Evolutionary conservation across 1,284 basidiomycete species (phyloP).

Genomic region (Ustilago hordei): DNA sequence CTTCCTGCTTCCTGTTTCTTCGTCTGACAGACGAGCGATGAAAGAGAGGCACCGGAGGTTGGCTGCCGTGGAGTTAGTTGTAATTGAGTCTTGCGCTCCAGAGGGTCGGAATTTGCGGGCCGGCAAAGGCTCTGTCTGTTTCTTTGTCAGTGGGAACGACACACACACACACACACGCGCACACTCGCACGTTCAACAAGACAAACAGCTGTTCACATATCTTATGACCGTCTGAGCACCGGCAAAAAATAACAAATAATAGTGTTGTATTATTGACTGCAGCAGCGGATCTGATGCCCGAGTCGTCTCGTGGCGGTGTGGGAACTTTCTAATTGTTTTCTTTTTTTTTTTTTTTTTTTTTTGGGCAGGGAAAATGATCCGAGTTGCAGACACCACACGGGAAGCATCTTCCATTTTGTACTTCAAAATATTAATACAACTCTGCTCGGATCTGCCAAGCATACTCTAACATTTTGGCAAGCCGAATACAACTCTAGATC

Average conservation of each 20-base stretch:
- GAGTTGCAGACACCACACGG: not conserved
- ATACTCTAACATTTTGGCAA: not conserved
- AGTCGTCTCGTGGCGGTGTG: not conserved
- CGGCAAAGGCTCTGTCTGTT: not conserved
- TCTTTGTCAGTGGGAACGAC: conserved; percentile 8
- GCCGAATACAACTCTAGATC: not conserved
- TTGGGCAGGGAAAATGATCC: not conserved
- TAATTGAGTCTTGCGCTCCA: not conserved
- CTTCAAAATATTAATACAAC: not conserved
- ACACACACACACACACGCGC: not conserved
- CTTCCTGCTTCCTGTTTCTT: no score
- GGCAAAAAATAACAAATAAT: no score
- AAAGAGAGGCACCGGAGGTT: not conserved
- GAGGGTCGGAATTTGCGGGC: conserved; percentile 21
- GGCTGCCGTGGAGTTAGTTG: conserved; percentile 5
- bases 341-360: not conserved
- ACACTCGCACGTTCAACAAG: not conserved
- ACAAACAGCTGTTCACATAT: not conserved
- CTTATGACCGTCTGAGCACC: not conserved
- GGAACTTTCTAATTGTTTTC: not conserved
- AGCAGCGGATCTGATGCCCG: not conserved
- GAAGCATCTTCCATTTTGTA: not conserved
- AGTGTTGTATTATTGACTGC: no score
- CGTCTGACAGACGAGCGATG: not conserved
- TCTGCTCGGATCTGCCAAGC: not conserved